Evolutionary conservation across 805 yeast species (phyloP).

Genomic region (Barnettozyma vustinii): DNA sequence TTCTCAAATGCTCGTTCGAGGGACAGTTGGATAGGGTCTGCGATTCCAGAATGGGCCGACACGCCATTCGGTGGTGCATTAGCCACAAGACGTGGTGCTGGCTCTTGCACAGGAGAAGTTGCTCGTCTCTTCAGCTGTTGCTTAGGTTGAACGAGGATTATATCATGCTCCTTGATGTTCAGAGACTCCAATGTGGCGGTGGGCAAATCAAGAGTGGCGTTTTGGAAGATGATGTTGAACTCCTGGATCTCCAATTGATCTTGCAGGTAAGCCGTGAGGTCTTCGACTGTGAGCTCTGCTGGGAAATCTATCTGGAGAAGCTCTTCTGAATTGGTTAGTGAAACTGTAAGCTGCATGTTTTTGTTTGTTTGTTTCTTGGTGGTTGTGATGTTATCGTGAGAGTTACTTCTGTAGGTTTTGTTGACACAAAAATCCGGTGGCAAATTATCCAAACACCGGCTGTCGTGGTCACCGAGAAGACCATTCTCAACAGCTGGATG

Average conservation of each 20-base stretch:
- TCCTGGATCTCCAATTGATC: conserved; percentile 29
- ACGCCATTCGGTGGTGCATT: background rate
- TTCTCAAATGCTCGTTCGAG: conserved; percentile 66
- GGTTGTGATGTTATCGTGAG: background rate
- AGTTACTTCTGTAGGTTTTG: too few species aligned
- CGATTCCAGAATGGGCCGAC: background rate
- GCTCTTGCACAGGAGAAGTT: background rate
- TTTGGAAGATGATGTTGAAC: conserved; percentile 31
- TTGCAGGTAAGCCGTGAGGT: conserved; percentile 61
- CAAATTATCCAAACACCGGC: background rate
- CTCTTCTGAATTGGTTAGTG: conserved; percentile 14
- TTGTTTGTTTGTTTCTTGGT: background rate
- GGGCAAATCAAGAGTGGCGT: conserved; percentile 3
- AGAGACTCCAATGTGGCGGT: background rate
- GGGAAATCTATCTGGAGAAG: conserved; percentile 51
- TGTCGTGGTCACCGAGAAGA: too few species aligned
- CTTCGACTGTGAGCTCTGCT: conserved; percentile 55
- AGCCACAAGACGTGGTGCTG: background rate
- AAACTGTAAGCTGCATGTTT: conserved; percentile 13
- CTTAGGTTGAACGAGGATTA: conserved; percentile 2
- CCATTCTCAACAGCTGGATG: background rate
- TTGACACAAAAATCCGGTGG: background rate
- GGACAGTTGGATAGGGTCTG: conserved; percentile 8
- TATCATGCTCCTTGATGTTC: conserved; percentile 3
- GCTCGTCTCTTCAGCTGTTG: background rate